Evolutionary conservation across 1,284 basidiomycete genomes (phyloP), one percentile per base, ranked within the genome.

Genomic region (Malassezia equina): DNA sequence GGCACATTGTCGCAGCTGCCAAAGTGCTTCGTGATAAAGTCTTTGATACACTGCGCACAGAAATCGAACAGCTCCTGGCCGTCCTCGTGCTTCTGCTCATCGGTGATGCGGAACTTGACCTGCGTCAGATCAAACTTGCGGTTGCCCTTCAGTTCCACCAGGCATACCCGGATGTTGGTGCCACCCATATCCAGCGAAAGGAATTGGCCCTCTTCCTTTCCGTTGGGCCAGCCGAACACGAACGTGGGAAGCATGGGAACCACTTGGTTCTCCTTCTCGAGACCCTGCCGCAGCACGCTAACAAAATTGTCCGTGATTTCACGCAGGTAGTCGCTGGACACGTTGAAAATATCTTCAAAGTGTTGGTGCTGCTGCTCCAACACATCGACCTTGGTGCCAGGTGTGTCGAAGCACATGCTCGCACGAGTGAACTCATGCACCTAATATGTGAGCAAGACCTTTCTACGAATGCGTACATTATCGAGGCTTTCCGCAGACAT

Each of bases 61-160:
- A 98, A 98, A 77, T 99, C 94, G 65, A 98, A 93, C 54, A 98
- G 78, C 59, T 85, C 84, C 73, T 89, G 84, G 6, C 91, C 93
- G 33, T 96, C 90, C n/a, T 86, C 87, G 64, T 94, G 90, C 78
- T 98, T 98, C 77, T 98, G 93, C 70, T 96, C 94, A 71, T 98
- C 93, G 2, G 88, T 86, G 51, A 98, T 81, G 55, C 90, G 86
- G 77, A 96, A 96, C 78, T 98, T 98, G 49, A 90, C 86, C 74
- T 98, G 93, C 0, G 90, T 93, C 69, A 98, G 87, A 77, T 96
- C 90, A 76, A 96, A 98, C 79, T 93, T 90, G 60, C 93, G 90
- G 7, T 84, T 80, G 23, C 93, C 93, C 66, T 87, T 83, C 13
- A 98, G 80, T 19, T 85, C 86, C 51, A 99, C 93, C 57, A 95